A percentile compares a stretch with the other conserved stretches of the same genome.
Evolutionary conservation across 2,329 filamentous ascomycete genomes (phyloP).

Genomic region (Claviceps sp.): DNA sequence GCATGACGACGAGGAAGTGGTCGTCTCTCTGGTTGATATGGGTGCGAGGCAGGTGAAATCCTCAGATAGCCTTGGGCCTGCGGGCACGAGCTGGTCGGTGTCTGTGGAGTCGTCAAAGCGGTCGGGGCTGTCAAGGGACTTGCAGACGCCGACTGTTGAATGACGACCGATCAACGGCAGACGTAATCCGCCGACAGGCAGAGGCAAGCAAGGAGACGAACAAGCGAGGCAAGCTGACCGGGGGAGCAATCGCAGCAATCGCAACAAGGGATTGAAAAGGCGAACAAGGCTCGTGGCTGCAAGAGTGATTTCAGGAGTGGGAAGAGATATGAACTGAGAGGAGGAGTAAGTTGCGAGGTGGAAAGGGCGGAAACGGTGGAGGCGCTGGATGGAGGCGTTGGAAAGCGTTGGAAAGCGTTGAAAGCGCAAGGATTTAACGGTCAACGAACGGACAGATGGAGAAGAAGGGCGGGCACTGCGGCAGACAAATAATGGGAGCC

Average conservation of each 20-base stretch:
- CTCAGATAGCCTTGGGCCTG: not conserved
- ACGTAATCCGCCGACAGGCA: conserved; percentile 5
- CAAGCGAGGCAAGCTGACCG: not conserved
- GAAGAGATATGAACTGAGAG: no score
- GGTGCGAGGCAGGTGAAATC: not conserved
- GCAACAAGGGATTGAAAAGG: not conserved
- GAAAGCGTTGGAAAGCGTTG: no score
- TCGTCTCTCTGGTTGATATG: not conserved
- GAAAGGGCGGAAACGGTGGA: no score
- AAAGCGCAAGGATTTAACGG: no score
- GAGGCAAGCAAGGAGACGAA: not conserved
- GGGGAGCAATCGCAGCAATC: not conserved
- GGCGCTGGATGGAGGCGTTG: not conserved
- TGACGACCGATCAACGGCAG: not conserved
- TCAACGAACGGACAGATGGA: no score
- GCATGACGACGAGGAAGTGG: conserved; percentile 40
- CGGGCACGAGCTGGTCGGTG: conserved; percentile 1
- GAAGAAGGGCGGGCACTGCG: no score
- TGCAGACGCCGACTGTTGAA: not conserved
- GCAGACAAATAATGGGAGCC: no score
- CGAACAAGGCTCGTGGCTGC: not conserved
- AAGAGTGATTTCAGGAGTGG: not conserved
- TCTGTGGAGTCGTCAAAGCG: not conserved
- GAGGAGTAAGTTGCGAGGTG: no score
- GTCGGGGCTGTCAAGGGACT: not conserved